These are phyloP conservation scores for Striga asiatica DNA, from an alignment of 257 asterid genomes.

Conservation along the genomic window DNA sequence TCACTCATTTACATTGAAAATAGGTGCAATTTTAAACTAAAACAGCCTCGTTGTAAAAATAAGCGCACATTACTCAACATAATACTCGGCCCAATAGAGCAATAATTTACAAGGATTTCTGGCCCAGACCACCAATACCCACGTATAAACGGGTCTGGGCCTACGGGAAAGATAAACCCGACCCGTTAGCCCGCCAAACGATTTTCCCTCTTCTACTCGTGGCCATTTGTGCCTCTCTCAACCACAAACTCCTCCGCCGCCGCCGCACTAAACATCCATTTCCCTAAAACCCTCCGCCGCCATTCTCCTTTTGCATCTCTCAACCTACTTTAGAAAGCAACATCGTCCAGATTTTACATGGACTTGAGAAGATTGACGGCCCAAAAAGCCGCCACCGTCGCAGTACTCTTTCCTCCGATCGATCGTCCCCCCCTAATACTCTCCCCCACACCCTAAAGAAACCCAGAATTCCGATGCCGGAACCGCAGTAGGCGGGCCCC, in stretches of 20 bases:
- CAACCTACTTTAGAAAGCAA: neutral
- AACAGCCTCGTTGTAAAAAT: too few relatives aligned
- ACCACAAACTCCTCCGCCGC: slow-evolving; percentile 15
- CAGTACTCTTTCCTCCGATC: slow-evolving; percentile 30
- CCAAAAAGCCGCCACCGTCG: slow-evolving; percentile 23
- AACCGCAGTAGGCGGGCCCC: slow-evolving; percentile 8
- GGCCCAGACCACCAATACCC: neutral
- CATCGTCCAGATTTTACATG: slow-evolving; percentile 14
- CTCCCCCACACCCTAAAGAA: slow-evolving; percentile 23
- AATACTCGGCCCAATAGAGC: neutral
- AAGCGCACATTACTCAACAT: too few relatives aligned
- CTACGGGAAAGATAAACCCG: slow-evolving; percentile 21
- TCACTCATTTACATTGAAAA: too few relatives aligned
- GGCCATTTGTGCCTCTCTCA: slow-evolving; percentile 28
- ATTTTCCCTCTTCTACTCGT: slow-evolving; percentile 11
- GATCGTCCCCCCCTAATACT: slow-evolving; percentile 37
- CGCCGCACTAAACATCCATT: slow-evolving; percentile 7
- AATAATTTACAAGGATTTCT: too few relatives aligned
- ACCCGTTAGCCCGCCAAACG: slow-evolving; percentile 18
- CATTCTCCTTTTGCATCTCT: neutral
- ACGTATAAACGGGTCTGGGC: slow-evolving; percentile 6
- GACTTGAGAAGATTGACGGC: slow-evolving; percentile 37
- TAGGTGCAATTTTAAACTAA: too few relatives aligned
- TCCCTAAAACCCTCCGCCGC: too few relatives aligned
- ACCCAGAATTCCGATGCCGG: slow-evolving; percentile 8